A percentile compares a stretch with the other conserved stretches of the same genome.
Evolutionary conservation across 2,329 filamentous ascomycete genomes (phyloP).

Genomic region (Aspergillus clavatus): DNA sequence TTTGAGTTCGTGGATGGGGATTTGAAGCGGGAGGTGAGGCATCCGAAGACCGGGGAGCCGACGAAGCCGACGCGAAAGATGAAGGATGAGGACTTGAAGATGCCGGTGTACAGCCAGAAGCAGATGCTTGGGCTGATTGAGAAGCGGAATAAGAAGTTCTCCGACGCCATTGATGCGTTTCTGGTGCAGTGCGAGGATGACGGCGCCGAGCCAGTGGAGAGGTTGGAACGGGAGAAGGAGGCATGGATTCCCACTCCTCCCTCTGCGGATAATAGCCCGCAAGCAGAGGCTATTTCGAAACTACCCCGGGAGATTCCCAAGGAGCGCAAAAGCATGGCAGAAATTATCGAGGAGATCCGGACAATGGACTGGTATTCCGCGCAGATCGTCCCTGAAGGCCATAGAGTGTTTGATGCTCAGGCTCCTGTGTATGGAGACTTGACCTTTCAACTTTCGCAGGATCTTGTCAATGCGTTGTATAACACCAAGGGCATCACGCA

Average conservation of each 20-base stretch:
- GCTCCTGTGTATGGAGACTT: slow-evolving; percentile 76
- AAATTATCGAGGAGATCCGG: slow-evolving; percentile 82
- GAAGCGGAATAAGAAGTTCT: slow-evolving; percentile 81
- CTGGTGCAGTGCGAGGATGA: slow-evolving; percentile 66
- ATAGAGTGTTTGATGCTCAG: slow-evolving; percentile 84
- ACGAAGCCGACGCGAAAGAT: slow-evolving; percentile 63
- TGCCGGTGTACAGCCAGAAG: slow-evolving; percentile 89
- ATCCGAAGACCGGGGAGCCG: slow-evolving; percentile 68
- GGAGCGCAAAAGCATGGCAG: slow-evolving; percentile 72
- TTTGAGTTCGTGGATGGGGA: slow-evolving; percentile 94
- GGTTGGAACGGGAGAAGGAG: slow-evolving; percentile 56
- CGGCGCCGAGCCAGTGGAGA: slow-evolving; percentile 60
- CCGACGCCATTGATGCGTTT: slow-evolving; percentile 69
- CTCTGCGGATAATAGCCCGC: slow-evolving; percentile 36
- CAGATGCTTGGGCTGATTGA: slow-evolving; percentile 87
- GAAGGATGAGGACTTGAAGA: slow-evolving; percentile 74
- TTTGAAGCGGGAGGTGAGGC: slow-evolving; percentile 70
- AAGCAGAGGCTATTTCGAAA: slow-evolving; percentile 33
- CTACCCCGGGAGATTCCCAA: slow-evolving; percentile 70
- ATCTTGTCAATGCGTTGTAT: slow-evolving; percentile 91
- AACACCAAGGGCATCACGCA: slow-evolving; percentile 82
- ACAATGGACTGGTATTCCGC: slow-evolving; percentile 80
- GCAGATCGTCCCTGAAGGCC: slow-evolving; percentile 89
- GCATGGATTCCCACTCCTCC: slow-evolving; percentile 58
- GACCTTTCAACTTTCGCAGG: slow-evolving; percentile 79